A percentile compares a stretch with the other conserved stretches of the same genome.
phyloP scores from a whole-genome alignment of 2,329 filamentous ascomycete genomes.

The Trichophaea hybrida region DNA sequence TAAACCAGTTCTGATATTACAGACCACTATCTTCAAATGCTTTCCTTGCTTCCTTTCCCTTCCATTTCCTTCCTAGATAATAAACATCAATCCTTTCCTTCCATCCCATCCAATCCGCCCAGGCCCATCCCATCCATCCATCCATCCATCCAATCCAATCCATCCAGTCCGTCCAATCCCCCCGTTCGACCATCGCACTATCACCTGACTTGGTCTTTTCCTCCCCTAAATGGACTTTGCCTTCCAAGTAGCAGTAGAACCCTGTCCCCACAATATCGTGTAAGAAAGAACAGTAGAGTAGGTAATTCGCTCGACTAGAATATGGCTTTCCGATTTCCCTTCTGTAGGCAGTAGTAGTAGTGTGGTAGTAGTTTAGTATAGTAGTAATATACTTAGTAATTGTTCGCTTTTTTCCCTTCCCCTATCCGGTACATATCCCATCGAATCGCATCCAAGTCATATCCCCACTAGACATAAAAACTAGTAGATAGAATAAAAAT shows the following conservation, averaged over 20 bases:
- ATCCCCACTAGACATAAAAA: constrained; percentile 15
- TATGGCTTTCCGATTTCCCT: too few relatives aligned
- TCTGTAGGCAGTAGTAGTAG: too few relatives aligned
- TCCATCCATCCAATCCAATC: neutral
- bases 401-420: neutral
- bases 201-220: neutral
- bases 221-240: neutral
- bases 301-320: too few relatives aligned
- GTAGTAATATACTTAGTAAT: too few relatives aligned
- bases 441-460: neutral
- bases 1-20: too few relatives aligned
- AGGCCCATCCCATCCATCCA: neutral
- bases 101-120: neutral
- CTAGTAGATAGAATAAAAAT: constrained; percentile 28
- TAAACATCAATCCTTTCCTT: too few relatives aligned
- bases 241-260: neutral
- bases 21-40: too few relatives aligned
- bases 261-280: neutral
- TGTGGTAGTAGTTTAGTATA: too few relatives aligned
- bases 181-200: constrained; percentile 10
- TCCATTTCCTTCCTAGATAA: too few relatives aligned
- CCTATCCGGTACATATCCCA: neutral
- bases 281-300: neutral
- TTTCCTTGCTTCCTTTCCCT: too few relatives aligned
- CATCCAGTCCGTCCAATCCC: constrained; percentile 8